These are phyloP conservation scores for Sequoiadendron giganteum DNA, from an alignment of 75 land plant genomes.

Conservation along the genomic window DNA sequence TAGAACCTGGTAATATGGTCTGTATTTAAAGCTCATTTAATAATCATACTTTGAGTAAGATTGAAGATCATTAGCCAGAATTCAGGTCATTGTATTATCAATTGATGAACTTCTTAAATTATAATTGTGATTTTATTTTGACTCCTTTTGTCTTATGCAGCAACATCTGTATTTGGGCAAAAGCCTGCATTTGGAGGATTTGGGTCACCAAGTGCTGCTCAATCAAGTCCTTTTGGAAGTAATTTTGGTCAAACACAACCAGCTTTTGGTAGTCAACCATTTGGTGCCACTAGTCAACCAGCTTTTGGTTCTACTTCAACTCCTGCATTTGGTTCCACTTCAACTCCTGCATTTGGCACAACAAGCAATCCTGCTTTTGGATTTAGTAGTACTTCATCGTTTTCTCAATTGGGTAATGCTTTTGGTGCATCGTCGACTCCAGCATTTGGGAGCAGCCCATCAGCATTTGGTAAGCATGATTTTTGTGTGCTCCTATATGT, in stretches of 20 bases:
- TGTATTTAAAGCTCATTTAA: no score
- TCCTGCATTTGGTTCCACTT: conserved; percentile 48
- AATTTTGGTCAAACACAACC: conserved; percentile 46
- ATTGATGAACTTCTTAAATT: not conserved
- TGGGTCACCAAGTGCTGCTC: conserved; percentile 47
- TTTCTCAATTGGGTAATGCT: conserved; percentile 38
- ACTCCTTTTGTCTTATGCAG: conserved; percentile 21
- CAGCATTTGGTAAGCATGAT: conserved; percentile 52
- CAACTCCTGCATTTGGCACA: conserved; percentile 52
- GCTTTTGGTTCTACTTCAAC: conserved; percentile 47
- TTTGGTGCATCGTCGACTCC: conserved; percentile 44
- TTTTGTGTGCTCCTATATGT: not conserved
- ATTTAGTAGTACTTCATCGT: conserved; percentile 37
- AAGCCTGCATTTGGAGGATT: conserved; percentile 89
- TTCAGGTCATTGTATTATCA: not conserved
- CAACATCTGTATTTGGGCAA: conserved; percentile 74
- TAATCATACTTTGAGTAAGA: no score
- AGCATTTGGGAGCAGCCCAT: conserved; percentile 69
- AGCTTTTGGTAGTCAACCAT: conserved; percentile 39
- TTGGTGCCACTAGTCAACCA: conserved; percentile 51
- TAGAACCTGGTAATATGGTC: no score
- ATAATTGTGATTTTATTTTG: not conserved
- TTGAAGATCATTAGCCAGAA: no score
- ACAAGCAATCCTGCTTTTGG: conserved; percentile 38
- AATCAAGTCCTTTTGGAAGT: conserved; percentile 39